A percentile compares a stretch with the other conserved stretches of the same genome.
These are phyloP conservation scores for Suillus brevipes DNA, from an alignment of 768 basidiomycete species.

Conservation along the genomic window DNA sequence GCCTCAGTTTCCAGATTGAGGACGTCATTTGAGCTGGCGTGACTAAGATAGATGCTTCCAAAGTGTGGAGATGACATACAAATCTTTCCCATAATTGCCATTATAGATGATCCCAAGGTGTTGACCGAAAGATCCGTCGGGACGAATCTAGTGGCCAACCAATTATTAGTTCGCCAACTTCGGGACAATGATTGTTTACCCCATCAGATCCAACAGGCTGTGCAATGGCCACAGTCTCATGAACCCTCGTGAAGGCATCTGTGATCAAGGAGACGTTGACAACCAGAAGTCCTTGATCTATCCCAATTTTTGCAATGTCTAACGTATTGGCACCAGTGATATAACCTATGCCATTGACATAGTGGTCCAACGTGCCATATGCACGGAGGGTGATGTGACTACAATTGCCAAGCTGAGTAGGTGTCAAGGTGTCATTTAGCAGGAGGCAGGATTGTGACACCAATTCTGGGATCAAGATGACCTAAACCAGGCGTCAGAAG, in stretches of 20 bases:
- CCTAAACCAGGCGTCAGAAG: conserved; percentile 31
- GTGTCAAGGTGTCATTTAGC: conserved; percentile 46
- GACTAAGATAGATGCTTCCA: not conserved
- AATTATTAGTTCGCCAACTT: not conserved
- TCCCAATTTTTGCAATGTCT: conserved; percentile 64
- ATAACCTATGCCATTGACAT: conserved; percentile 45
- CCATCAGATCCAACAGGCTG: conserved; percentile 56
- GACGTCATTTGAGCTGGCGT: conserved; percentile 57
- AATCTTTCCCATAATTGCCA: conserved; percentile 67
- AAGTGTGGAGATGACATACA: conserved; percentile 28
- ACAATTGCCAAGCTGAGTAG: conserved; percentile 46
- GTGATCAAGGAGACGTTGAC: conserved; percentile 44
- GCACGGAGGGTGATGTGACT: conserved; percentile 50
- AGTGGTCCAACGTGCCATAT: conserved; percentile 47
- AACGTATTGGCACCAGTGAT: conserved; percentile 66
- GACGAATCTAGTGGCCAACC: conserved; percentile 8
- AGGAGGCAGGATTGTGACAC: conserved; percentile 58
- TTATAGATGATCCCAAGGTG: conserved; percentile 71
- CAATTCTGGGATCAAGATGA: conserved; percentile 60
- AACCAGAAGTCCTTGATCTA: conserved; percentile 45
- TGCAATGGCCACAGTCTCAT: conserved; percentile 52
- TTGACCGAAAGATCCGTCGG: conserved; percentile 37
- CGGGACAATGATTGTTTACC: conserved; percentile 33
- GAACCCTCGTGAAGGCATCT: conserved; percentile 51
- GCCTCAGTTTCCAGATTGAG: conserved; percentile 61